A percentile compares a stretch with the other conserved stretches of the same genome.
phyloP scores from a whole-genome alignment of 2,329 filamentous ascomycete species.

The Xylaria sp. region DNA sequence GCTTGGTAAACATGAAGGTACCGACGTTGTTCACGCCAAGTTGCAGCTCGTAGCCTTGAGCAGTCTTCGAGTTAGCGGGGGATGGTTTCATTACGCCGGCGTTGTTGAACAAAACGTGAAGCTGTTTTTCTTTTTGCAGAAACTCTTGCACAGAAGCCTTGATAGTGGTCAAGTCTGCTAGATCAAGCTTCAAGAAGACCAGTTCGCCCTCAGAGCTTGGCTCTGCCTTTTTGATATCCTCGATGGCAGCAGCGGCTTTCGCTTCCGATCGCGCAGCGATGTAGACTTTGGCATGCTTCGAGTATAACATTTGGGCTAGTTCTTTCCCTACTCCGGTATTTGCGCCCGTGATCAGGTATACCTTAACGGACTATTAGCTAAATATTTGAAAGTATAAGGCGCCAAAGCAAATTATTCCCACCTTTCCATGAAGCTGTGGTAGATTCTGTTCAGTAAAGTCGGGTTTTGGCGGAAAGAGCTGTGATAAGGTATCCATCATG shows the following conservation, averaged over 20 bases:
- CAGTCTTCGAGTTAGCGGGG: slow-evolving; percentile 36
- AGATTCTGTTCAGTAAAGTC: slow-evolving; percentile 24
- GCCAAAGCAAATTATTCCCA: background rate
- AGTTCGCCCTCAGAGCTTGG: slow-evolving; percentile 46
- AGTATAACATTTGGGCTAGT: slow-evolving; percentile 54
- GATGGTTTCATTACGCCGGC: slow-evolving; percentile 48
- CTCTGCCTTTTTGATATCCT: slow-evolving; percentile 49
- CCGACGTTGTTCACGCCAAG: slow-evolving; percentile 45
- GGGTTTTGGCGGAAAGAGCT: slow-evolving; percentile 28
- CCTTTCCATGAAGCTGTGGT: slow-evolving; percentile 26
- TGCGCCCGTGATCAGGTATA: slow-evolving; percentile 33
- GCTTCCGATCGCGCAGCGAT: slow-evolving; percentile 54
- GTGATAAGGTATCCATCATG: slow-evolving; percentile 18
- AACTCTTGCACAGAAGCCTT: slow-evolving; percentile 53
- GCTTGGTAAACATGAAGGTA: slow-evolving; percentile 43
- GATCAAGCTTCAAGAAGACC: slow-evolving; percentile 52
- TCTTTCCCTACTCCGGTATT: slow-evolving; percentile 54
- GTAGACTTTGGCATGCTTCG: slow-evolving; percentile 57
- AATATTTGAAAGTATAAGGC: background rate
- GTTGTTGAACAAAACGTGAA: slow-evolving; percentile 56
- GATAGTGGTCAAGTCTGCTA: slow-evolving; percentile 53
- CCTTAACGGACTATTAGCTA: slow-evolving; percentile 9
- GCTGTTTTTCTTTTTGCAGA: slow-evolving; percentile 47
- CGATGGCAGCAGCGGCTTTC: slow-evolving; percentile 54
- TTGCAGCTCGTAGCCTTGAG: slow-evolving; percentile 46